A percentile compares a stretch with the other conserved stretches of the same genome.
Evolutionary conservation across 768 basidiomycete species (phyloP).

Genomic region (Boletus speciosus): DNA sequence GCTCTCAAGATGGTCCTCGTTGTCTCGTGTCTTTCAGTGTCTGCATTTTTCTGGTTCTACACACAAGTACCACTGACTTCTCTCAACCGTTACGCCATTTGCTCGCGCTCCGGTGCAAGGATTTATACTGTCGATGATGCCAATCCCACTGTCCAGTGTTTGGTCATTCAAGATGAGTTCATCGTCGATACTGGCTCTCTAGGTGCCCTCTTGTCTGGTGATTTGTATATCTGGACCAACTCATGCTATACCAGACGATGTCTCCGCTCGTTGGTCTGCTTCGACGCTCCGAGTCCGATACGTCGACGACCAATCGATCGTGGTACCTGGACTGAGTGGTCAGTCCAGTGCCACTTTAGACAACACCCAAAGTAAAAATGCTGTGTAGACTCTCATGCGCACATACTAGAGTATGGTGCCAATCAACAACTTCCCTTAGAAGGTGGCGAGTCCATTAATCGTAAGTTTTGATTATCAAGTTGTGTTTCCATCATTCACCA

Average conservation of each 20-base stretch:
- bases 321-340: constrained; percentile 75
- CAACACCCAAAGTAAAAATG: neutral
- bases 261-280: constrained; percentile 39
- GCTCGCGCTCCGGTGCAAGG: constrained; percentile 46
- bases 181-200: constrained; percentile 56
- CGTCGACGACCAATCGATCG: constrained; percentile 52
- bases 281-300: constrained; percentile 42
- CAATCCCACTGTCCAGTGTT: constrained; percentile 55
- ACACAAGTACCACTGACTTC: constrained; percentile 5
- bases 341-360: constrained; percentile 22
- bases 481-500: neutral
- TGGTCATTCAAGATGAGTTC: constrained; percentile 50
- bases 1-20: constrained; percentile 1
- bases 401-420: constrained; percentile 77
- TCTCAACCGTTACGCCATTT: constrained; percentile 53
- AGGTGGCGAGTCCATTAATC: constrained; percentile 56
- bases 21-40: constrained; percentile 5
- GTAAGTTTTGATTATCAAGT: constrained; percentile 28
- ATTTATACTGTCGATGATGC: constrained; percentile 68
- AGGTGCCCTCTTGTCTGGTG: constrained; percentile 37
- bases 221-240: neutral
- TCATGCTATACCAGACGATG: constrained; percentile 34
- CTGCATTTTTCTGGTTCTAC: constrained; percentile 9
- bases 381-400: constrained; percentile 69
- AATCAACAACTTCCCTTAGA: constrained; percentile 61